Evolutionary conservation across 2,329 filamentous ascomycete genomes (phyloP), one percentile per base, ranked within the genome.

Genomic region (Coniella lustricola): DNA sequence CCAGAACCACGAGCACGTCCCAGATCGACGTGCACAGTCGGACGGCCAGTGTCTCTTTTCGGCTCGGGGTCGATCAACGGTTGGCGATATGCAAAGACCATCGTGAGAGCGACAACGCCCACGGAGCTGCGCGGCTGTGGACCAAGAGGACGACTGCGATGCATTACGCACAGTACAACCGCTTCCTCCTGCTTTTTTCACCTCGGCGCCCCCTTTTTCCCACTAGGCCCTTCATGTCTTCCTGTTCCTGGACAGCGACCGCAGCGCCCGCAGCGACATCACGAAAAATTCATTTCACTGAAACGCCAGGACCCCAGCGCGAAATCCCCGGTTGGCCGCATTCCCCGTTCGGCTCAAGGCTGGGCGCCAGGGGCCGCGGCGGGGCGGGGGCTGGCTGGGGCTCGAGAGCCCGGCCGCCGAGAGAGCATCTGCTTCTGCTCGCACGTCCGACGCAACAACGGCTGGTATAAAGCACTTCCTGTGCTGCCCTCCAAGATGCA

Each of bases 271-370:
- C n/a, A n/a, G n/a, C 40, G 13, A 29, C 5, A 29, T 29, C 25
- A 29, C 25, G 25, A 29, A 48, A 45, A 29, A 41, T 14, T 48
- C 45, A 51, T 51, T 40, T 44, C 36, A 40, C 39, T 48, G 45
- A 48, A 51, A 48, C 40, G 32, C 35, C 25, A 41, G 35, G 43
- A 34, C 43, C 32, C 48, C 41, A 31, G 35, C 18, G 14, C 48
- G 21, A 48, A 48, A 20, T 47, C 33, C 38, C 48, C 44, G 46
- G 44, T 32, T 49, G 39, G 31, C 14, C 14, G 17, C 21, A 16
- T 14, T 35, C 18, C 34, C 36, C 18, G 31, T 32, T 22, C 31
- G 22, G 17, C n/a, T n/a, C 25, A 29, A 37, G 31, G n/a, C 44
- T 35, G 37, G 44, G 31, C 25, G 12, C 31, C 37, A 22, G 18